Evolutionary conservation across 148 eudicot species (phyloP).

Genomic region (Nyssa sinensis): DNA sequence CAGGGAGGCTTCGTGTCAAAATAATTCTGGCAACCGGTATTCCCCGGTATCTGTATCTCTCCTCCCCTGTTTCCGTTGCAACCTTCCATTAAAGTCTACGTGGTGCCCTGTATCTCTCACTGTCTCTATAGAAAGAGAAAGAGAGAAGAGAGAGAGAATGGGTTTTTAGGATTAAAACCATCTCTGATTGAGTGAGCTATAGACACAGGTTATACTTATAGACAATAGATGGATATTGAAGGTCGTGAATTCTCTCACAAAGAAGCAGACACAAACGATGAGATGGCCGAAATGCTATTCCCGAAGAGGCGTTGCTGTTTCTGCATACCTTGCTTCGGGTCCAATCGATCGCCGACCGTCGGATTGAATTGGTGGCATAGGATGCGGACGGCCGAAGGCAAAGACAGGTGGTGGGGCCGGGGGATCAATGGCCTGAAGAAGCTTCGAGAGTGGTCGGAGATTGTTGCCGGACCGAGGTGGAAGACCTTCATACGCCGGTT

Average conservation of each 20-base stretch:
- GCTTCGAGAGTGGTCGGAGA: constrained; percentile 68
- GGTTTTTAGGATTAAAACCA: background rate
- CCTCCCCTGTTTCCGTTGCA: constrained; percentile 15
- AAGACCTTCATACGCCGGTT: constrained; percentile 70
- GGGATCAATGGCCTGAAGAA: constrained; percentile 47
- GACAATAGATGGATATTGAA: constrained; percentile 1
- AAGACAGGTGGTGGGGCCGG: constrained; percentile 43
- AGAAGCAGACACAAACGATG: constrained; percentile 16
- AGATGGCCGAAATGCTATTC: constrained; percentile 9
- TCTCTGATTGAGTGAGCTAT: no score
- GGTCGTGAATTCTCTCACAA: constrained; percentile 1
- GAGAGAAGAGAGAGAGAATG: constrained; percentile 12
- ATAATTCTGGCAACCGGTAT: no score
- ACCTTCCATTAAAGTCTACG: background rate
- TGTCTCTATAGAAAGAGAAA: background rate
- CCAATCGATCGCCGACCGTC: constrained; percentile 4
- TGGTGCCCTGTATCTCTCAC: no score
- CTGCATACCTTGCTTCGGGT: constrained; percentile 17
- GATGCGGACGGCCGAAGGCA: constrained; percentile 8
- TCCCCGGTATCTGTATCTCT: background rate
- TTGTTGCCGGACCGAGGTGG: constrained; percentile 65
- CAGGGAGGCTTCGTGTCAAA: no score
- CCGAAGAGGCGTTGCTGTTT: constrained; percentile 29
- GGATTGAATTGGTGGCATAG: constrained; percentile 9
- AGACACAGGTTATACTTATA: background rate